A percentile compares a stretch with the other conserved stretches of the same genome.
These are phyloP conservation scores for Camelina hispida DNA, from an alignment of 345 rosid genomes.

Conservation along the genomic window DNA sequence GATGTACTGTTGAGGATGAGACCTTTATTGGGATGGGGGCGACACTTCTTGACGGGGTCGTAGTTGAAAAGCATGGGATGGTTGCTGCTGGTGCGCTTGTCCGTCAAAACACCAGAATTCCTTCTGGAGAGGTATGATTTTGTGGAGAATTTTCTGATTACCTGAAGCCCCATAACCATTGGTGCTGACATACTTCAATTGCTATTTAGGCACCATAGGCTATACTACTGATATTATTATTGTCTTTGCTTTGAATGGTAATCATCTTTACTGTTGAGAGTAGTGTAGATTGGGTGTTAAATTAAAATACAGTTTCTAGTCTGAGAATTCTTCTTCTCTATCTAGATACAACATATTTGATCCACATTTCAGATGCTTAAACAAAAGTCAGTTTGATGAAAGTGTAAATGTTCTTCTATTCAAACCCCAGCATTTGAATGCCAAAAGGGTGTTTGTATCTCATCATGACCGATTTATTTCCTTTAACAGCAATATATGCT, in stretches of 20 bases:
- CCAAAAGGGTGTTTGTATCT: conserved; percentile 9
- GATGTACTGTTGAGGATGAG: conserved; percentile 93
- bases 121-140: conserved; percentile 77
- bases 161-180: background rate
- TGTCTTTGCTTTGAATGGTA: background rate
- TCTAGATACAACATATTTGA: background rate
- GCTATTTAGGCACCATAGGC: conserved; percentile 30
- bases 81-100: conserved; percentile 99
- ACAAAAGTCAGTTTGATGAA: background rate
- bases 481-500: conserved; percentile 1
- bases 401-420: conserved; percentile 21
- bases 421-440: conserved; percentile 21
- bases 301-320: conserved; percentile 5
- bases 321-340: conserved; percentile 1
- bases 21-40: conserved; percentile 96
- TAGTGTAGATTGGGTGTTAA: background rate
- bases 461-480: conserved; percentile 8
- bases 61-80: conserved; percentile 87
- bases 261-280: conserved; percentile 11
- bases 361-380: background rate
- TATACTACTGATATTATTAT: background rate
- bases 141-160: background rate
- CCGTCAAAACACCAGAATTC: conserved; percentile 83
- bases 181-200: background rate
- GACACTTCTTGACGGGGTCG: conserved; percentile 85